Base-by-base conservation (phyloP, 2,329 filamentous ascomycete genomes). In the Fusarium continuum region DNA sequence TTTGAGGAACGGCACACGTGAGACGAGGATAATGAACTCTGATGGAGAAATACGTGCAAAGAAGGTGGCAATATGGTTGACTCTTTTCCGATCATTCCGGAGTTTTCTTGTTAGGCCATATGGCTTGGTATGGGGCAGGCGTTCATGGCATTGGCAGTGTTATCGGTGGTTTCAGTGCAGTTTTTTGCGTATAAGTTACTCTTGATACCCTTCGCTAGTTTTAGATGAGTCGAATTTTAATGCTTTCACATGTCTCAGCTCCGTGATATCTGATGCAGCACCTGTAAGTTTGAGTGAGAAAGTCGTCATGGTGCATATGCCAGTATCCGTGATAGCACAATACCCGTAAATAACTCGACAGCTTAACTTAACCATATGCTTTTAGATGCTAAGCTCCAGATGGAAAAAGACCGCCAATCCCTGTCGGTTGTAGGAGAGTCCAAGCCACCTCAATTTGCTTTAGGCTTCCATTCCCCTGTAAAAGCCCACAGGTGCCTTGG, bases 141-240 rank as follows among this genome's bases (percentile, higher is more conserved):
- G 64, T 61, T 41, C 38, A 46, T 23, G 31, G 47, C 34, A 23
- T 46, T 36, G 45, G 26, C 28, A 45, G 53, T 38, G 29, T 43
- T 48, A 25, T 46, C 54, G 32, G 44, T 34, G 50, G 31, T 51
- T 60, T 44, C 26, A 43, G 49, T 53, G 34, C 25, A 35, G 29
- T 45, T 50, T 61, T 61, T 51, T 53, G 53, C 44, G 41, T 53
- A 62, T 64, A 64, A 64, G 57, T 53, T 61, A 61, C 47, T 63
- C 49, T 67, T 67, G 65, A 67, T 67, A 67, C 65, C 65, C 65
- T 68, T 54, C 48, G 34, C 48, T 63, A 64, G 50, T 56, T 64
- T 39, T 58, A 59, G 56, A 65, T 45, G 35, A 55, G 41, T 43
- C 23, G 28, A 61, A 57, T 65, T 51, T n/a, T 25, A 49, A 39